Evolutionary conservation across 257 asterid genomes (phyloP).

Genomic region (Solanum acaule): DNA sequence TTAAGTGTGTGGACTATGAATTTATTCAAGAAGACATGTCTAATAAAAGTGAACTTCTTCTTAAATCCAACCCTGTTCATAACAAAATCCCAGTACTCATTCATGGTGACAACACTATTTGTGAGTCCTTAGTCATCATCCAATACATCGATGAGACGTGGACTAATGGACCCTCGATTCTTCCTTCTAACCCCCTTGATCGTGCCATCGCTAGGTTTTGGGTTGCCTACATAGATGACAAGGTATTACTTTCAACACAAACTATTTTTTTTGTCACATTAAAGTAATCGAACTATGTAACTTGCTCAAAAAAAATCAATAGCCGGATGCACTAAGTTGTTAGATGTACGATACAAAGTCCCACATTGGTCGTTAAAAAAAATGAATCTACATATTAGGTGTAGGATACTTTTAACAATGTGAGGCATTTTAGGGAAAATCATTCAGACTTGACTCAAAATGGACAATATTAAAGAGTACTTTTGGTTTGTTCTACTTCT

Average conservation of each 20-base stretch:
- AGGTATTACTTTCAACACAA: slow-evolving; percentile 1
- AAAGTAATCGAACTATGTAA: neutral
- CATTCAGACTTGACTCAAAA: neutral
- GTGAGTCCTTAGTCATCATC: slow-evolving; percentile 43
- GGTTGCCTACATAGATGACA: slow-evolving; percentile 18
- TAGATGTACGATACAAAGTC: neutral
- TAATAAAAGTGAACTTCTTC: slow-evolving; percentile 30
- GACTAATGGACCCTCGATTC: slow-evolving; percentile 22
- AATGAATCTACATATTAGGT: neutral
- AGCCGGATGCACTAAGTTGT: neutral
- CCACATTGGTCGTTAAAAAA: neutral
- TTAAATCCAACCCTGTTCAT: slow-evolving; percentile 38
- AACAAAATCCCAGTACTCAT: slow-evolving; percentile 50
- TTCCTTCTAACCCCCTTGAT: slow-evolving; percentile 29
- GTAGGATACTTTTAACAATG: neutral
- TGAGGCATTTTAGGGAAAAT: neutral
- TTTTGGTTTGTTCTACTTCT: neutral
- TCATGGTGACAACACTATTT: slow-evolving; percentile 14
- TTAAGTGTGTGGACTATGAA: slow-evolving; percentile 12
- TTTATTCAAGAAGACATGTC: slow-evolving; percentile 3
- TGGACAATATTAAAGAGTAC: neutral
- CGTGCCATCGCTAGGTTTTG: slow-evolving; percentile 31
- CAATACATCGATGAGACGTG: slow-evolving; percentile 38
- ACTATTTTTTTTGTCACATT: neutral
- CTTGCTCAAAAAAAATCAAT: no score